Evolutionary conservation across 2,329 filamentous ascomycete genomes (phyloP), one percentile per base, ranked within the genome.

Genomic region (Colletotrichum endophyticum): DNA sequence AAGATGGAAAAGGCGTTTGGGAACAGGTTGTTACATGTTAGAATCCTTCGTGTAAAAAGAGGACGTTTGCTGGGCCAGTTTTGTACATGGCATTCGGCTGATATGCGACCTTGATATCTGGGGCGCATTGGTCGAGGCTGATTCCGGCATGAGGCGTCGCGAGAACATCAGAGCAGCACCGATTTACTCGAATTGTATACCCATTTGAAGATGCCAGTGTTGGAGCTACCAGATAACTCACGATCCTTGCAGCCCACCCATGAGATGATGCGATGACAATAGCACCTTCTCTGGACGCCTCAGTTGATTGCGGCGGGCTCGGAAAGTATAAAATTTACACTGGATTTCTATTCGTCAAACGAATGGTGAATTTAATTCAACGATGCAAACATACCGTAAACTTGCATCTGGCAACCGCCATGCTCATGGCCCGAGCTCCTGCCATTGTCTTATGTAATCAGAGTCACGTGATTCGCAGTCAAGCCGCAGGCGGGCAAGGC

Each of bases 381-480:
- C 22, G 19, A 22, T 4, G n/a, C 12, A 53, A 53, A 53, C 5
- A 53, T n/a, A n/a, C n/a, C n/a, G n/a, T n/a, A n/a, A 15, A 11
- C 34, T 64, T 44, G n/a, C 62, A 39, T 27, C 13, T n/a, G 15
- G 22, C 34, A 34, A 34, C 22, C n/a, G 25, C 44, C 63, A 53
- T 53, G 44, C n/a, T 22, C 44, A 53, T 19, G 25, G 25, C 16
- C 19, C 15, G 12, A 30, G 32, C 39, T 32, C 19, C 2, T 30
- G 9, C 22, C 15, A 1, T 15, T 28, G 34, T 53, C 15, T 73
- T 73, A 74, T 39, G 64, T 76, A 5, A 13, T 3, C 5, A 3
- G 1, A 4, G 30, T 78, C 81, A 82, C 81, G 79, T 82, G 79
- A 8, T 32, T 74, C 76, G 81, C 80, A 77, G 6, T 0, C 27